Percentiles rank a stretch among this genome's conserved stretches.
phyloP scores from a whole-genome alignment of 495 filamentous ascomycete species.

The Amniculicola lignicola region DNA sequence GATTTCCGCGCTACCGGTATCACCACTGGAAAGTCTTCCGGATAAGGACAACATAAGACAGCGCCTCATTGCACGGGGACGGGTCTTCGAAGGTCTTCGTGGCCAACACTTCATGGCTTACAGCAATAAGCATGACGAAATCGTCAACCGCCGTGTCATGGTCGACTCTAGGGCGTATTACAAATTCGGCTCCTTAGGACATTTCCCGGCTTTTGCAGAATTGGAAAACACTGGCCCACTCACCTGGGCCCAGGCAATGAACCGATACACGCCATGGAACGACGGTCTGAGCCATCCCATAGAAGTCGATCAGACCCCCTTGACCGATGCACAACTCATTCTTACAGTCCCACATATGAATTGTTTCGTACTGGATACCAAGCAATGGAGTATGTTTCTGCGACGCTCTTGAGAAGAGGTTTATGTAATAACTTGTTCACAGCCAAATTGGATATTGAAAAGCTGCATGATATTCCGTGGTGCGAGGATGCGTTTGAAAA shows the following conservation, averaged over 20 bases:
- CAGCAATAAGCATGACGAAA: conserved; percentile 5
- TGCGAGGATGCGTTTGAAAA: conserved; percentile 43
- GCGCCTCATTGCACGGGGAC: conserved; percentile 10
- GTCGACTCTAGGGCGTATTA: conserved; percentile 13
- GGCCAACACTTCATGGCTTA: conserved; percentile 15
- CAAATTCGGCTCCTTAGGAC: background rate
- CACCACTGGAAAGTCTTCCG: conserved; percentile 5
- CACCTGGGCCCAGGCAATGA: conserved; percentile 13
- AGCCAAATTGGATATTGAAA: conserved; percentile 22
- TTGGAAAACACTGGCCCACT: conserved; percentile 1
- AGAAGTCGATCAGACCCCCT: conserved; percentile 4
- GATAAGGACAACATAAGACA: background rate
- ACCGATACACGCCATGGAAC: background rate
- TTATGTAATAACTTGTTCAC: too few species aligned
- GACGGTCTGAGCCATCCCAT: background rate
- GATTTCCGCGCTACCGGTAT: conserved; percentile 1
- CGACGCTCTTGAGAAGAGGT: background rate
- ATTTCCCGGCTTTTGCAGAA: background rate
- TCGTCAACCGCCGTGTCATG: conserved; percentile 6
- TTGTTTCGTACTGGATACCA: conserved; percentile 10
- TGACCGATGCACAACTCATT: conserved; percentile 3
- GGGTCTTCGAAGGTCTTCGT: conserved; percentile 10
- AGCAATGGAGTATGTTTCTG: conserved; percentile 5
- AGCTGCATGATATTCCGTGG: conserved; percentile 44
- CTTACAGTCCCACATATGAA: conserved; percentile 6